Evolutionary conservation across 2,329 filamentous ascomycete species (phyloP).

Genomic region (Anthostomella pinea): DNA sequence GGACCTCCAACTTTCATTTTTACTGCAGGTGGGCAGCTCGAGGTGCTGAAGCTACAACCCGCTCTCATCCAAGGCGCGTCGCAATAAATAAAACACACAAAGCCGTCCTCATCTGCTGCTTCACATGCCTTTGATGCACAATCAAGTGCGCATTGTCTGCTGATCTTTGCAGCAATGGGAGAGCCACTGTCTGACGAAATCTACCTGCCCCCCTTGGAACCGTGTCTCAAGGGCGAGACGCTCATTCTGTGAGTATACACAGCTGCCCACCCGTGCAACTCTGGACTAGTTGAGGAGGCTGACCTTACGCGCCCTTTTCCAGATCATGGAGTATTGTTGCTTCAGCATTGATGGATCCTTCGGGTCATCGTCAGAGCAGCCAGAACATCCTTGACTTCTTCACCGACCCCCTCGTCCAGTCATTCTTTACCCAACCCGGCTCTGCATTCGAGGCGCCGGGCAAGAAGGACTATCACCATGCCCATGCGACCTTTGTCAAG

Average conservation of each 20-base stretch:
- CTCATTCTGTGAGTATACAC: conserved; percentile 67
- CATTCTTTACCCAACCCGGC: conserved; percentile 66
- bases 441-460: conserved; percentile 61
- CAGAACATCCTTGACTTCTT: conserved; percentile 65
- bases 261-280: conserved; percentile 1
- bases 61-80: conserved; percentile 14
- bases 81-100: conserved; percentile 10
- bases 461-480: conserved; percentile 58
- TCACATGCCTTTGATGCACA: conserved; percentile 32
- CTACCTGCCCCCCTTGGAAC: conserved; percentile 82
- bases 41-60: conserved; percentile 1
- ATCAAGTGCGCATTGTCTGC: conserved; percentile 34
- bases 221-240: conserved; percentile 77
- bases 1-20: conserved; percentile 5
- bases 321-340: conserved; percentile 63
- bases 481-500: conserved; percentile 72
- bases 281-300: conserved; percentile 1
- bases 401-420: conserved; percentile 63
- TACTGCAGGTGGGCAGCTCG: neutral
- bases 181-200: conserved; percentile 61
- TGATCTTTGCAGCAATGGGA: conserved; percentile 64
- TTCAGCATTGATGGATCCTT: conserved; percentile 54
- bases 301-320: conserved; percentile 20
- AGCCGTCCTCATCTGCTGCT: conserved; percentile 12
- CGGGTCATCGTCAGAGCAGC: conserved; percentile 52